These are phyloP conservation scores for Saccharomyces jurei DNA, from an alignment of 805 yeast species.

Conservation along the genomic window DNA sequence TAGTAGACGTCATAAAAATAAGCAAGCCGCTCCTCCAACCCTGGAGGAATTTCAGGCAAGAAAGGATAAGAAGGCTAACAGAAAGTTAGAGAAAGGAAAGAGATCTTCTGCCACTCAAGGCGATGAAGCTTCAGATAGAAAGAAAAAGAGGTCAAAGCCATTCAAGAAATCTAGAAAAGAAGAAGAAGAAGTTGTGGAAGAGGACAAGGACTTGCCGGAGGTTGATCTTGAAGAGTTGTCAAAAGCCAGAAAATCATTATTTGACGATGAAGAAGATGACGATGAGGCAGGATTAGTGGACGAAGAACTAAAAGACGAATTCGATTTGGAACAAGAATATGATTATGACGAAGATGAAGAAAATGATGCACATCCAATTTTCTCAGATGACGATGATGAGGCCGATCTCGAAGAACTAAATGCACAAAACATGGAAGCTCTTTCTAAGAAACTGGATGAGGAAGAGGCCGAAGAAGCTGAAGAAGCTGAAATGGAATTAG, in stretches of 20 bases:
- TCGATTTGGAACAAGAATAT: conserved; percentile 53
- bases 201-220: conserved; percentile 44
- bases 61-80: conserved; percentile 33
- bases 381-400: conserved; percentile 65
- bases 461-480: conserved; percentile 50
- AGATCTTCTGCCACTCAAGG: conserved; percentile 21
- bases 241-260: conserved; percentile 63
- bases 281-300: conserved; percentile 14
- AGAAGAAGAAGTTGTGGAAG: conserved; percentile 20
- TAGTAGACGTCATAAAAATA: conserved; percentile 77
- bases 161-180: conserved; percentile 9
- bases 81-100: conserved; percentile 31
- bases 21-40: conserved; percentile 88
- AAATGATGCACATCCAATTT: conserved; percentile 52
- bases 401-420: conserved; percentile 63
- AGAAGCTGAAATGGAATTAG: conserved; percentile 53
- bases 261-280: conserved; percentile 47
- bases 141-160: conserved; percentile 1
- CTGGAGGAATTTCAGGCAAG: conserved; percentile 71
- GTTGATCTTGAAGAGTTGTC: conserved; percentile 61
- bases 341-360: conserved; percentile 35
- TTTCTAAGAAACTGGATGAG: conserved; percentile 59
- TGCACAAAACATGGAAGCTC: conserved; percentile 77
- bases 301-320: conserved; percentile 36
- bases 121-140: conserved; percentile 11